Evolutionary conservation across 164 flowering plant genomes (phyloP), one percentile per base, ranked within the genome.

Genomic region (Annona cherimola): DNA sequence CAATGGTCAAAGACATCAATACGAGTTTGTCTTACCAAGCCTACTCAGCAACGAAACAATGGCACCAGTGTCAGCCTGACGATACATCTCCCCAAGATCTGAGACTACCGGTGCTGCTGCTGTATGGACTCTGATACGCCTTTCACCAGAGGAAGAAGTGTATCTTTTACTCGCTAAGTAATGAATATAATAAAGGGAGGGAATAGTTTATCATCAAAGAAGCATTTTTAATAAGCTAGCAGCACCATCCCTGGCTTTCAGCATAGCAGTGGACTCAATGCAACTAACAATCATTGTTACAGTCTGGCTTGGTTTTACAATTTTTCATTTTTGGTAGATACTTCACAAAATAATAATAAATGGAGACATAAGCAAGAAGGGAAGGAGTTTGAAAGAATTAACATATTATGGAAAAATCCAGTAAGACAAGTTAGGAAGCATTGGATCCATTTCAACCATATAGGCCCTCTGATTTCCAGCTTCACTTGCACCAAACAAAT

Each of bases 91-190:
- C 35, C 89, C 94, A 55, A 96, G 87, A 76, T 96, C 97, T 43
- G 96, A 43, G 50, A 93, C 97, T 73, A 93, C 98, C 2, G 97
- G 98, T 44, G 86, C 96, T 45, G 96, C 97, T 70, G 93, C 89
- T n/a, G 97, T 96, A 75, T 92, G 99, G 73, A 96, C 97, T 80
- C 99, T 89, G 61, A 96, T 93, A 71, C 99, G 99, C 75, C 99
- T 83, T 80, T 96, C 99, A 74, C 98, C 99, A 80, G 89, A 93
- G 69, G 99, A 96, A 76, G 99, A 86, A 66, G 99, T 96, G 79
- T 91, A 96, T 83, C 99, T 96, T 81, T 78, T 69, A 41, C 66
- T 66, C 73, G 87, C 81, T 81, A 89, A 88, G 89, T 40, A 63
- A 9, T 11, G 5, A 16, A 18, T 20, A 14, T 41, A 44, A 18